Percentiles rank a stretch among this genome's conserved stretches.
These are phyloP conservation scores for Heliosperma pusillum DNA, from an alignment of 148 eudicot species.

Conservation along the genomic window DNA sequence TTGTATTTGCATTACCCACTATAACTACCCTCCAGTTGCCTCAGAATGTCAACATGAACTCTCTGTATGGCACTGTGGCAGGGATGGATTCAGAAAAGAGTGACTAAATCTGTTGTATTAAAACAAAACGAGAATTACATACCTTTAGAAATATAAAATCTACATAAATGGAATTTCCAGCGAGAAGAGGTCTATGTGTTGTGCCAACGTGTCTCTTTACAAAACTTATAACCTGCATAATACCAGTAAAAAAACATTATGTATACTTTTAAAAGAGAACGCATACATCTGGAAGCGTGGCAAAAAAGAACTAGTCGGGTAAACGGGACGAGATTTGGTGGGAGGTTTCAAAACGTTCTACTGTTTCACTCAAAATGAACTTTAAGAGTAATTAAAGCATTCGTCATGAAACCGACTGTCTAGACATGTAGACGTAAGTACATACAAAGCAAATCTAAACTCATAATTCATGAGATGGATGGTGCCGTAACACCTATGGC, in stretches of 20 bases:
- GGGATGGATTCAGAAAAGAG: neutral
- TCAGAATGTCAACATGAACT: neutral
- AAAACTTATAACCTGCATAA: slow-evolving; percentile 10
- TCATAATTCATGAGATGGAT: no score
- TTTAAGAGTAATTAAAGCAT: no score
- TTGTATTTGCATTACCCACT: neutral
- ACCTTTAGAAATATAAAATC: slow-evolving; percentile 12
- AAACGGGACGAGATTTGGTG: neutral
- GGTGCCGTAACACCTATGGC: no score
- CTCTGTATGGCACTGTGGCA: neutral
- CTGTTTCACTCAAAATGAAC: no score
- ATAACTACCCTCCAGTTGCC: neutral
- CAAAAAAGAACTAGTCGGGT: neutral
- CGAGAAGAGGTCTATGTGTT: slow-evolving; percentile 4
- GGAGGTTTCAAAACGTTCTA: neutral
- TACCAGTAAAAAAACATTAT: neutral
- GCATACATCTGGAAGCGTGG: neutral
- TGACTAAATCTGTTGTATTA: neutral
- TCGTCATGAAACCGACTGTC: no score
- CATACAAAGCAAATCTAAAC: no score
- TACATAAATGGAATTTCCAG: slow-evolving; percentile 11
- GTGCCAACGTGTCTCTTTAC: slow-evolving; percentile 2
- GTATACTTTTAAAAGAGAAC: neutral
- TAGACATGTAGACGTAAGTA: no score
- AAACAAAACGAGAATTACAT: neutral